Evolutionary conservation across 1,139 yeast species (phyloP), one percentile per base, ranked within the genome.

Genomic region (Kluyveromyces sp.): DNA sequence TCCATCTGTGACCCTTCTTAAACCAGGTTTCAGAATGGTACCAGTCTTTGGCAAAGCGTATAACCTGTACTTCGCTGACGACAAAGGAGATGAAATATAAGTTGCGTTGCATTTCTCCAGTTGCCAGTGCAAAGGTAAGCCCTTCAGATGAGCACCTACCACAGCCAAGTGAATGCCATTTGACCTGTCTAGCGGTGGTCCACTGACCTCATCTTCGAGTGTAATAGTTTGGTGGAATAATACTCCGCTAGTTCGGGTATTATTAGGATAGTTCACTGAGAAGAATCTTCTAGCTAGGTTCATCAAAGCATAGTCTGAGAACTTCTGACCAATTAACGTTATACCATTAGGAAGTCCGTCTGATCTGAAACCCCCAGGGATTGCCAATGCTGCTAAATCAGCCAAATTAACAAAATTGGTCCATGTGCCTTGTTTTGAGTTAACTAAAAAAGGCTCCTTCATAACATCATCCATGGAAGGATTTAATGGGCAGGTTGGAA

Each of bases 371-470:
- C 95, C 96, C 25, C 82, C 85, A 19, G 98, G 97, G 43, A 92
- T 74, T 0, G 97, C 87, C 56, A 92, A 71, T 1, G 95, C 97
- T 30, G 94, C 82, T 71, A 89, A 68, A 60, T 92, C 97, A 8
- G 96, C 95, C 63, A 92, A 74, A 63, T 92, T 92, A 55, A 86
- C 96, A 64, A 92, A 92, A 67, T 92, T 92, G 31, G 97, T 92
- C 78, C 94, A 92, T 18, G 96, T 87, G 30, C 98, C 98, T 67
- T 92, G 98, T 55, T 71, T 72, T 7, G 96, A 85, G 68, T 92
- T 92, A 56, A 85, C 75, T 42, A 71, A 65, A 32, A 92, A 69
- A n/a, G 97, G 97, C 60, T 89, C 96, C 3, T 70, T 67, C 45
- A 70, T 77, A 32, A 92, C 76, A 45, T 83, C 78, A 38, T 71